A percentile compares a stretch with the other conserved stretches of the same genome.
Conservation (phyloP, 2,329 filamentous ascomycete genomes). For the Orbilia blumenaviensis region DNA sequence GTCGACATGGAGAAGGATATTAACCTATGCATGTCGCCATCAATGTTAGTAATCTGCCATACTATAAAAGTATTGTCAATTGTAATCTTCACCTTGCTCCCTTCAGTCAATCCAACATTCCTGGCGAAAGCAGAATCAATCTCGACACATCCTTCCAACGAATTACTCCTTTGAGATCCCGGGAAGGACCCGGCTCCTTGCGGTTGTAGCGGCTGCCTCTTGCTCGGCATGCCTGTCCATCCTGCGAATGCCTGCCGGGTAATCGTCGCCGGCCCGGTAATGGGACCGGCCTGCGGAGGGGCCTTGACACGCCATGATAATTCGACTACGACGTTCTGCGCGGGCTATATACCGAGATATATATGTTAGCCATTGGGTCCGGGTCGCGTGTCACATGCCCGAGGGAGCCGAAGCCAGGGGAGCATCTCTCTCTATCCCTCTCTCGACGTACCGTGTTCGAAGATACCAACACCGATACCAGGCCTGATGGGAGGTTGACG, state of each 20-base stretch:
- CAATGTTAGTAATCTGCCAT: conserved; percentile 16
- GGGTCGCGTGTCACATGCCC: conserved; percentile 28
- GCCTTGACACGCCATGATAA: conserved; percentile 75
- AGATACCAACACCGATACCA: conserved; percentile 86
- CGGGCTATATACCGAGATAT: conserved; percentile 69
- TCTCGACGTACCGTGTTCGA: conserved; percentile 78
- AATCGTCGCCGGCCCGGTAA: conserved; percentile 60
- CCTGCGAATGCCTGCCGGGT: conserved; percentile 78
- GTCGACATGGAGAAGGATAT: conserved; percentile 79
- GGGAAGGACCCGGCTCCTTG: conserved; percentile 49
- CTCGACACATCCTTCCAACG: conserved; percentile 57
- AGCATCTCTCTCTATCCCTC: too few species aligned
- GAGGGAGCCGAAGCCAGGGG: background rate
- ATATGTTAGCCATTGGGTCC: conserved; percentile 30
- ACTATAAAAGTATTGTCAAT: conserved; percentile 4
- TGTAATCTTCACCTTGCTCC: conserved; percentile 55
- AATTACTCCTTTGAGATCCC: conserved; percentile 51
- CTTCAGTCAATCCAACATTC: conserved; percentile 57
- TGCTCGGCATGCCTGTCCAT: conserved; percentile 98
- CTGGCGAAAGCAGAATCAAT: conserved; percentile 58
- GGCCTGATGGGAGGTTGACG: conserved; percentile 85
- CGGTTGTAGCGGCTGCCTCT: conserved; percentile 72
- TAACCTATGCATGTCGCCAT: conserved; percentile 63
- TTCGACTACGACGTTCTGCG: conserved; percentile 96
- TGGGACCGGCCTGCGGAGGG: conserved; percentile 62